These are phyloP conservation scores for Adenanthera pavonina DNA, from an alignment of 306 rosid genomes.

Conservation along the genomic window DNA sequence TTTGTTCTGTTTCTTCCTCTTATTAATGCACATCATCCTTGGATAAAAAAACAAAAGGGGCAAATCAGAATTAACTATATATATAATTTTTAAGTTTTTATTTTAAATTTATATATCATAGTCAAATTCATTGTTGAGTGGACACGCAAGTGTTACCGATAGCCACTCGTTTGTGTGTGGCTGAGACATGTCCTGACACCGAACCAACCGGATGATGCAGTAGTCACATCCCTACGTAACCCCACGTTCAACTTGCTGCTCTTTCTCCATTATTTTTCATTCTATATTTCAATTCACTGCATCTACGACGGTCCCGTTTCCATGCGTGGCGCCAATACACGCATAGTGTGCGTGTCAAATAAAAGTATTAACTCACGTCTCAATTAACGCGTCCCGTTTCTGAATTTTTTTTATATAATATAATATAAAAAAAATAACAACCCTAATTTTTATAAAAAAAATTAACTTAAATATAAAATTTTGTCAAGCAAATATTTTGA, in stretches of 20 bases:
- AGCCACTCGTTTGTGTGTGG: constrained; percentile 14
- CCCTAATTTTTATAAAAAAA: too few relatives aligned
- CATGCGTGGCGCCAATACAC: too few relatives aligned
- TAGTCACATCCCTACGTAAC: not conserved
- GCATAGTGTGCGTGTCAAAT: too few relatives aligned
- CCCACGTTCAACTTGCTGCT: not conserved
- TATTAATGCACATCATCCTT: too few relatives aligned
- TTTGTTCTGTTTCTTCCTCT: too few relatives aligned
- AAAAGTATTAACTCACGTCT: too few relatives aligned
- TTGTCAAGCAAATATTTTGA: too few relatives aligned
- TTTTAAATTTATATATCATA: not conserved
- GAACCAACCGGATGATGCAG: not conserved
- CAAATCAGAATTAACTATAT: not conserved
- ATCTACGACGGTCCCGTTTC: not conserved
- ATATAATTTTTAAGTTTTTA: not conserved
- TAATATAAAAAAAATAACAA: too few relatives aligned
- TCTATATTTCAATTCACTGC: not conserved
- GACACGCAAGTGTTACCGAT: not conserved
- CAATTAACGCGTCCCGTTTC: too few relatives aligned
- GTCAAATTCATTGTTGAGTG: not conserved
- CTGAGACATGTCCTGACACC: constrained; percentile 9
- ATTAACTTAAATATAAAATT: too few relatives aligned
- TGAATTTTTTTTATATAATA: too few relatives aligned
- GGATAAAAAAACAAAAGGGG: not conserved
- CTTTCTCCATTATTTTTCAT: not conserved